phyloP scores from a whole-genome alignment of 345 rosid genomes.

The Erodium maritimum region DNA sequence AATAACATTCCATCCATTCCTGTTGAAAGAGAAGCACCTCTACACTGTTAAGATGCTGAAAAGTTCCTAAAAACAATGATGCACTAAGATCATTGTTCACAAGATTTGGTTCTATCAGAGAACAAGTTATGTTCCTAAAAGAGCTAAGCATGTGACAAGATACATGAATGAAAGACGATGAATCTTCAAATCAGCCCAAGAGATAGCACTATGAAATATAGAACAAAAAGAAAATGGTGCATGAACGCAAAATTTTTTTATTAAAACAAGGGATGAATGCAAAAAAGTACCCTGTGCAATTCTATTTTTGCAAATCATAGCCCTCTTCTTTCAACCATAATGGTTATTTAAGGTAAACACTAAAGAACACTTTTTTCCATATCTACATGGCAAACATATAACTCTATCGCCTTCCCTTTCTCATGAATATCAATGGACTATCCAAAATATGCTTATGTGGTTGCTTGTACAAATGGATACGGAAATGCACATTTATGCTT shows the following conservation, averaged over 20 bases:
- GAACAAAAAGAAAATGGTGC: neutral
- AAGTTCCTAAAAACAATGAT: no score
- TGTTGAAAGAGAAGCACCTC: neutral
- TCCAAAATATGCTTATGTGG: neutral
- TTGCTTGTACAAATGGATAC: no score
- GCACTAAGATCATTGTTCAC: no score
- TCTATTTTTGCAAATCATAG: neutral
- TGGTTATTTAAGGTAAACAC: neutral
- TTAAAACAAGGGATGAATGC: neutral
- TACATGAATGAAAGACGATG: no score
- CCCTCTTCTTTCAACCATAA: neutral
- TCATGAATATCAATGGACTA: neutral
- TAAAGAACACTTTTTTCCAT: neutral
- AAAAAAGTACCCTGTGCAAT: neutral
- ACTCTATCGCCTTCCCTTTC: neutral
- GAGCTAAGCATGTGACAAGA: no score
- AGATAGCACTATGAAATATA: neutral
- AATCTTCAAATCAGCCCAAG: neutral
- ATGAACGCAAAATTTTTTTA: neutral
- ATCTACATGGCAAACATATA: neutral
- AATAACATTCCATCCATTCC: slow-evolving; percentile 8
- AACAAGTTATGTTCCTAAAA: no score
- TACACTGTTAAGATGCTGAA: neutral
- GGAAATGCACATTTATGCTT: neutral
- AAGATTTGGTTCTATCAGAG: no score